Percentiles rank a stretch among this genome's conserved stretches.
These are phyloP conservation scores for Pestalotiopsis sp. DNA, from an alignment of 2,329 filamentous ascomycete species.

Conservation along the genomic window DNA sequence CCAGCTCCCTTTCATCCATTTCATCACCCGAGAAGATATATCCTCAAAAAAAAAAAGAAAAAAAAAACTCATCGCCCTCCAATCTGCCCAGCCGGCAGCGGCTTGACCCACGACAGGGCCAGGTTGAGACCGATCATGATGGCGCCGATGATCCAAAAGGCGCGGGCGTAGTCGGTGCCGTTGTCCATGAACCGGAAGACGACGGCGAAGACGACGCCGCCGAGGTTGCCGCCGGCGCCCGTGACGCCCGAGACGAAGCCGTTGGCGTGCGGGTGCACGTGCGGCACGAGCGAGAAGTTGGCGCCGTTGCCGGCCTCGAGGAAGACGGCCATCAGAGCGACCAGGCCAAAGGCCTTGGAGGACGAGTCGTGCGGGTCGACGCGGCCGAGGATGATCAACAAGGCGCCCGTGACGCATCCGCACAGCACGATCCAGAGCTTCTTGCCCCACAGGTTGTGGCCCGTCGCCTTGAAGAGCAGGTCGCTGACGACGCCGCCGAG, in stretches of 20 bases:
- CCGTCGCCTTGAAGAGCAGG: conserved; percentile 44
- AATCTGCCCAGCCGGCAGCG: conserved; percentile 57
- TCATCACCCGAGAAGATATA: neutral
- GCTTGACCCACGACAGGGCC: conserved; percentile 57
- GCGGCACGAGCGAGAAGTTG: conserved; percentile 84
- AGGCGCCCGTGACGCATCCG: conserved; percentile 61
- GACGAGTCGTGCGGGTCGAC: conserved; percentile 63
- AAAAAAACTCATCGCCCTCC: conserved; percentile 39
- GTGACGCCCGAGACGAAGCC: conserved; percentile 76
- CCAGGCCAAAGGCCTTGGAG: conserved; percentile 71
- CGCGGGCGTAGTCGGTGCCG: conserved; percentile 67
- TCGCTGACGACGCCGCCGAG: conserved; percentile 63
- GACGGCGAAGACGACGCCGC: conserved; percentile 82
- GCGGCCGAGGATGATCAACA: conserved; percentile 64
- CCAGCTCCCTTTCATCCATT: neutral
- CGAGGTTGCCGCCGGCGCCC: conserved; percentile 81
- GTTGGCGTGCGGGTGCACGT: conserved; percentile 83
- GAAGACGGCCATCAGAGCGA: conserved; percentile 80
- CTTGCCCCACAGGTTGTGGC: conserved; percentile 43
- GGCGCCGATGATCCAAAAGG: conserved; percentile 81
- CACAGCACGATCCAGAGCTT: conserved; percentile 64
- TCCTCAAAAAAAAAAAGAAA: neutral
- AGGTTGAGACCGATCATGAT: conserved; percentile 74
- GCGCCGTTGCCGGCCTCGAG: conserved; percentile 83
- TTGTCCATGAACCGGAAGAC: conserved; percentile 74